Conservation (phyloP, 2,329 filamentous ascomycete species). For the Fusarium sp. region DNA sequence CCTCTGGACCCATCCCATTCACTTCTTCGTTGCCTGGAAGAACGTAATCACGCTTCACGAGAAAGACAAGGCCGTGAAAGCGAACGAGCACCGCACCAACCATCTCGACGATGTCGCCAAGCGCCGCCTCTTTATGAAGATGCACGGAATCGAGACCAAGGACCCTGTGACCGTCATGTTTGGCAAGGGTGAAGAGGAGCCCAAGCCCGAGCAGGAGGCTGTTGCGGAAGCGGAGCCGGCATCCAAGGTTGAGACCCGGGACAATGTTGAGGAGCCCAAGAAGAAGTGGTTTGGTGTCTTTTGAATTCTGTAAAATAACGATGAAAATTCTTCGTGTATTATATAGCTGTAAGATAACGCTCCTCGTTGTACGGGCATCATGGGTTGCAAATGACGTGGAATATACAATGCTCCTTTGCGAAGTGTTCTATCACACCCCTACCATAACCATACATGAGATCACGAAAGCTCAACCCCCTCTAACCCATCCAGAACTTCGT, state of each 20-base stretch:
- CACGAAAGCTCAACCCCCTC: constrained; percentile 77
- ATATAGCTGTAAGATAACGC: constrained; percentile 35
- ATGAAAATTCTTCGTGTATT: constrained; percentile 26
- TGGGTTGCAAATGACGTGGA: constrained; percentile 38
- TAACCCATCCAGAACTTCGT: constrained; percentile 86
- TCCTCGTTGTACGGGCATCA: constrained; percentile 17
- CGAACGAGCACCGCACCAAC: constrained; percentile 76
- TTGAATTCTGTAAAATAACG: constrained; percentile 53
- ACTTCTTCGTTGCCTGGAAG: constrained; percentile 71
- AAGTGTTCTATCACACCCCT: constrained; percentile 9
- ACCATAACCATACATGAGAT: background rate
- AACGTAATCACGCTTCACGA: constrained; percentile 83
- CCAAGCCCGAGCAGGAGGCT: constrained; percentile 50
- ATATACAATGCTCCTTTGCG: constrained; percentile 18
- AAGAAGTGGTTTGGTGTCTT: constrained; percentile 92
- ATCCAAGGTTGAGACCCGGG: constrained; percentile 43
- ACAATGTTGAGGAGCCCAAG: constrained; percentile 51
- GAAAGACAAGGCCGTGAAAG: constrained; percentile 74
- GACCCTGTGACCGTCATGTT: constrained; percentile 63
- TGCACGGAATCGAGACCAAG: constrained; percentile 80
- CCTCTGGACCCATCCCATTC: constrained; percentile 75
- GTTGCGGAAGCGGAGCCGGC: constrained; percentile 52
- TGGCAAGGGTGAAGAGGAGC: constrained; percentile 51
- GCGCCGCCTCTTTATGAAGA: constrained; percentile 84
- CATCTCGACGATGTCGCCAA: constrained; percentile 89